Percentiles rank a stretch among this genome's conserved stretches.
These are phyloP conservation scores for Tricladium varicosporioides DNA, from an alignment of 2,329 filamentous ascomycete genomes.

Conservation along the genomic window DNA sequence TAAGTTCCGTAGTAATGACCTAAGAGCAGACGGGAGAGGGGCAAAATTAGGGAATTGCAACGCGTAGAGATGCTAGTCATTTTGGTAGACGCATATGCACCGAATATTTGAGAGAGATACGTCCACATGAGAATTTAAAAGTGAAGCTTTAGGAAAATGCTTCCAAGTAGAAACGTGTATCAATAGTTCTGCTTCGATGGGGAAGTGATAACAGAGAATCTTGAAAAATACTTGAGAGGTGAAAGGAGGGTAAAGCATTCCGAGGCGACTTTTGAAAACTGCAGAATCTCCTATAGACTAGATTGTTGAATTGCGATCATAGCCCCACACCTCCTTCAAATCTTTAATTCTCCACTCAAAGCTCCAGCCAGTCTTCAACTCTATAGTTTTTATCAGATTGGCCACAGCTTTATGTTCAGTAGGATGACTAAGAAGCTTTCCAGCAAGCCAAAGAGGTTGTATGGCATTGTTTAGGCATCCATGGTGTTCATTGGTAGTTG, in stretches of 20 bases:
- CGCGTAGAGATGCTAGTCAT: conserved; percentile 46
- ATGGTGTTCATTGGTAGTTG: conserved; percentile 52
- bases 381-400: conserved; percentile 48
- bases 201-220: conserved; percentile 37
- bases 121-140: conserved; percentile 55
- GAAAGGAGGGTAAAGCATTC: conserved; percentile 1
- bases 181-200: conserved; percentile 54
- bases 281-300: background rate
- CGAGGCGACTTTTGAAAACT: too few relatives aligned
- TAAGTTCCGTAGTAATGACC: too few relatives aligned
- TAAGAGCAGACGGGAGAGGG: too few relatives aligned
- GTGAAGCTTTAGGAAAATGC: conserved; percentile 52
- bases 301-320: conserved; percentile 6
- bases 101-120: conserved; percentile 59
- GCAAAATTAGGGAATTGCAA: too few relatives aligned
- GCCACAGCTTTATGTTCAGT: conserved; percentile 41
- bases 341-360: conserved; percentile 52
- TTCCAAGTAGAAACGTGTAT: conserved; percentile 54
- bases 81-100: conserved; percentile 58
- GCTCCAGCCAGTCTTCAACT: conserved; percentile 52
- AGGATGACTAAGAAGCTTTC: conserved; percentile 50
- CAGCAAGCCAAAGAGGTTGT: conserved; percentile 56
- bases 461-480: conserved; percentile 57
- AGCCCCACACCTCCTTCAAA: conserved; percentile 38
- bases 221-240: conserved; percentile 21